Conservation (phyloP, 2,329 filamentous ascomycete species). For the Aspergillus sp. region DNA sequence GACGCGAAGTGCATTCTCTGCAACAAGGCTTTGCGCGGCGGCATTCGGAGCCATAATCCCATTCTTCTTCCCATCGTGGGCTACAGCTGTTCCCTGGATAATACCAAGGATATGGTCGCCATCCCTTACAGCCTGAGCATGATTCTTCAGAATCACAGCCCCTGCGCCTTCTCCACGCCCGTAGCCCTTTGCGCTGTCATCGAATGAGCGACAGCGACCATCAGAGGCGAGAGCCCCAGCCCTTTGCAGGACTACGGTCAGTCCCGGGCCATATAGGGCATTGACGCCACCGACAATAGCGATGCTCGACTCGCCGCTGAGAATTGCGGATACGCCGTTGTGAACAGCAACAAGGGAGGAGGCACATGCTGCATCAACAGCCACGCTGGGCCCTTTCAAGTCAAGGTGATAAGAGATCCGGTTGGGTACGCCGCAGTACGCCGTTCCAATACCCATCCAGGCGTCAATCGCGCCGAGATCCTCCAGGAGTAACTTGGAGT, state of each 20-base stretch:
- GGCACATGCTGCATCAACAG: constrained; percentile 28
- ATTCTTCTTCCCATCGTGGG: constrained; percentile 34
- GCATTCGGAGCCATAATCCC: constrained; percentile 38
- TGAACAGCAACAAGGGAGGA: constrained; percentile 24
- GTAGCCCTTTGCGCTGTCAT: constrained; percentile 31
- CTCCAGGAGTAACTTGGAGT: constrained; percentile 36
- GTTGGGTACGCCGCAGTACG: constrained; percentile 35
- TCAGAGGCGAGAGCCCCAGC: constrained; percentile 30
- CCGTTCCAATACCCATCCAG: constrained; percentile 43
- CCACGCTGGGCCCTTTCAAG: constrained; percentile 22
- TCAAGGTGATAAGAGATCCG: constrained; percentile 26
- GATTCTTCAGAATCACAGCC: constrained; percentile 30
- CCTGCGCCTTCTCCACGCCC: constrained; percentile 33
- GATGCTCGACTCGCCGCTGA: constrained; percentile 14
- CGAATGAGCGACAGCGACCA: constrained; percentile 33
- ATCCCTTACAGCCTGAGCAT: constrained; percentile 26
- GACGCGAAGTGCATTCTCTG: constrained; percentile 20
- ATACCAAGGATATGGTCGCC: constrained; percentile 33
- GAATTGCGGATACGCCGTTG: constrained; percentile 17
- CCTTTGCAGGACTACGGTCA: constrained; percentile 31
- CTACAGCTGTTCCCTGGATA: constrained; percentile 30
- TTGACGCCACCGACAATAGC: constrained; percentile 33
- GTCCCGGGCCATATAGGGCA: constrained; percentile 31
- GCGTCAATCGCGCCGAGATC: constrained; percentile 39
- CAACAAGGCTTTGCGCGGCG: constrained; percentile 30